Conservation (phyloP, 768 basidiomycete species). For the Tephrocybe sp. region DNA sequence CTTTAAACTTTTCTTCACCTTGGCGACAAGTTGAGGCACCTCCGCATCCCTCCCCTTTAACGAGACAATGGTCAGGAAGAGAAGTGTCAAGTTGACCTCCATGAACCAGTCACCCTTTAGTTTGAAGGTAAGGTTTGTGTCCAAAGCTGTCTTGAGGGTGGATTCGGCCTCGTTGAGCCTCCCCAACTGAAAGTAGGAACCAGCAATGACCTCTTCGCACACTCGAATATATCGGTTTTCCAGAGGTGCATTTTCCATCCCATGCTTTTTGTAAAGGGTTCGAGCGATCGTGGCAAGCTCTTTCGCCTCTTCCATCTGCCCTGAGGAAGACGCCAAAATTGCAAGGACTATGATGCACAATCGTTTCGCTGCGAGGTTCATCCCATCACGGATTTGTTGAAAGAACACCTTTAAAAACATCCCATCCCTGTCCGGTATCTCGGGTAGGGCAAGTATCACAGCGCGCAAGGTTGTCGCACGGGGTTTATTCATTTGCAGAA, state of each 20-base stretch:
- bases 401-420: not conserved
- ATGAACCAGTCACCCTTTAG: not conserved
- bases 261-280: not conserved
- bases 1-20: not conserved
- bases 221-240: not conserved
- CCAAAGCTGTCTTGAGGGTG: not conserved
- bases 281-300: not conserved
- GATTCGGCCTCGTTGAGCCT: not conserved
- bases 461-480: conserved; percentile 4
- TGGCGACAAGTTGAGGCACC: not conserved
- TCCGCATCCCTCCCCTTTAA: not conserved
- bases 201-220: not conserved
- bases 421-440: not conserved
- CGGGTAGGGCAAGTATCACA: not conserved
- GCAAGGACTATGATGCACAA: not conserved
- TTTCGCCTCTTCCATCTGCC: conserved; percentile 1
- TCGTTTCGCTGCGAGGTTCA: not conserved
- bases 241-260: not conserved
- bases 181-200: not conserved
- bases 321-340: not conserved
- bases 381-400: not conserved
- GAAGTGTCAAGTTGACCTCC: not conserved
- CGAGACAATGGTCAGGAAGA: not conserved
- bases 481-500: not conserved
- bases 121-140: not conserved